These are phyloP conservation scores for Achaetomium macrosporum DNA, from an alignment of 2,329 filamentous ascomycete species.

Conservation along the genomic window DNA sequence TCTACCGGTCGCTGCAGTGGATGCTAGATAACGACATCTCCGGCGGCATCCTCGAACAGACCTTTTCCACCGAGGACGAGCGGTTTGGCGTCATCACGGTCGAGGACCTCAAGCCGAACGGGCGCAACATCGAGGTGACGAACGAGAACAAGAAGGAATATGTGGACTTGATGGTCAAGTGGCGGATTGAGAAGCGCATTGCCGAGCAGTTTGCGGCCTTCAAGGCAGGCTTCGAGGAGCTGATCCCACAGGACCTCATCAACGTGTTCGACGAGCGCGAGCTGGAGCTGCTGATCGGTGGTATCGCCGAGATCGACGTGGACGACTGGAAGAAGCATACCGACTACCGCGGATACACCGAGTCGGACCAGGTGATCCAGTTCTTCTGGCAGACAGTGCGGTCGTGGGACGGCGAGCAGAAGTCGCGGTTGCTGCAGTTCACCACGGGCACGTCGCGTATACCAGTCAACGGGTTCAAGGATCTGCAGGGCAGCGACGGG, in stretches of 20 bases:
- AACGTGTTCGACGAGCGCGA: slow-evolving; percentile 99
- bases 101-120: slow-evolving; percentile 86
- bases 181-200: slow-evolving; percentile 98
- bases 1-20: slow-evolving; percentile 95
- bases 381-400: slow-evolving; percentile 99
- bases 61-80: slow-evolving; percentile 95
- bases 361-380: slow-evolving; percentile 93
- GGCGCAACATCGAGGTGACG: slow-evolving; percentile 88
- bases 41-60: slow-evolving; percentile 87
- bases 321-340: slow-evolving; percentile 99
- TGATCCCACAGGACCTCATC: slow-evolving; percentile 92
- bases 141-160: slow-evolving; percentile 99
- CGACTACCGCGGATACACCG: slow-evolving; percentile 96
- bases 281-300: slow-evolving; percentile 90
- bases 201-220: slow-evolving; percentile 98
- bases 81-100: slow-evolving; percentile 91
- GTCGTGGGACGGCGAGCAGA: slow-evolving; percentile 97
- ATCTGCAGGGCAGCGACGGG: slow-evolving; percentile 93
- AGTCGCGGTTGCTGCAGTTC: slow-evolving; percentile 92
- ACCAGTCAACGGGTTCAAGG: slow-evolving; percentile 98
- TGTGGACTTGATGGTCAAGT: slow-evolving; percentile 96
- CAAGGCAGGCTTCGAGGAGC: slow-evolving; percentile 93
- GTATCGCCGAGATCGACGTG: slow-evolving; percentile 99
- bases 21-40: slow-evolving; percentile 96
- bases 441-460: slow-evolving; percentile 97